Conservation (phyloP, 2,329 filamentous ascomycete genomes). For the Penicillium sp. region DNA sequence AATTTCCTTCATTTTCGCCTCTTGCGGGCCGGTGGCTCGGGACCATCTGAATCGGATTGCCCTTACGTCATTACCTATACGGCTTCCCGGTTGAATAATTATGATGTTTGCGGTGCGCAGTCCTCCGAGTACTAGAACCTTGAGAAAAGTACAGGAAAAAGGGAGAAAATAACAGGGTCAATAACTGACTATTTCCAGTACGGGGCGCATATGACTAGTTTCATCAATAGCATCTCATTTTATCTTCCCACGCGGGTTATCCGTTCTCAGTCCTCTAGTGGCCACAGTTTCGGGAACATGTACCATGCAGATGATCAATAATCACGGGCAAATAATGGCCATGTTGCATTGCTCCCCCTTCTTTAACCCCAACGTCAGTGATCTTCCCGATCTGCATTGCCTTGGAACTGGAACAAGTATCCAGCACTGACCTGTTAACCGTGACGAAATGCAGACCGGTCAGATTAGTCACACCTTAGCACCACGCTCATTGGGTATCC, state of each 20-base stretch:
- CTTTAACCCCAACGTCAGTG: conserved; percentile 26
- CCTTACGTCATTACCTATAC: conserved; percentile 27
- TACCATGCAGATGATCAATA: neutral
- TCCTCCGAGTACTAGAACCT: neutral
- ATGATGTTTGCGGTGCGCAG: conserved; percentile 16
- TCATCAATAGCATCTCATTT: neutral
- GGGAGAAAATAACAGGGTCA: neutral
- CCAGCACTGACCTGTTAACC: neutral
- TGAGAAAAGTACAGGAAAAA: neutral
- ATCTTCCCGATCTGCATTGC: conserved; percentile 27
- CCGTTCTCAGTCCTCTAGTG: neutral
- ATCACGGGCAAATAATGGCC: neutral
- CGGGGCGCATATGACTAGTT: neutral
- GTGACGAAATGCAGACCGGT: conserved; percentile 11
- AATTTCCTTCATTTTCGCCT: neutral
- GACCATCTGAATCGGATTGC: conserved; percentile 12
- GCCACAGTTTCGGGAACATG: neutral
- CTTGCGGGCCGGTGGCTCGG: conserved; percentile 25
- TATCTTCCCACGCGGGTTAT: neutral
- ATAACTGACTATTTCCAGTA: neutral
- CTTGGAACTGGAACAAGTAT: neutral
- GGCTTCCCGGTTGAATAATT: conserved; percentile 22
- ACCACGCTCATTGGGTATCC: conserved; percentile 4
- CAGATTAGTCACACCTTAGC: conserved; percentile 5
- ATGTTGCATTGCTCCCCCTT: neutral